A percentile compares a stretch with the other conserved stretches of the same genome.
Conservation (phyloP, 2,329 filamentous ascomycete species). For the Aphanocladium album region DNA sequence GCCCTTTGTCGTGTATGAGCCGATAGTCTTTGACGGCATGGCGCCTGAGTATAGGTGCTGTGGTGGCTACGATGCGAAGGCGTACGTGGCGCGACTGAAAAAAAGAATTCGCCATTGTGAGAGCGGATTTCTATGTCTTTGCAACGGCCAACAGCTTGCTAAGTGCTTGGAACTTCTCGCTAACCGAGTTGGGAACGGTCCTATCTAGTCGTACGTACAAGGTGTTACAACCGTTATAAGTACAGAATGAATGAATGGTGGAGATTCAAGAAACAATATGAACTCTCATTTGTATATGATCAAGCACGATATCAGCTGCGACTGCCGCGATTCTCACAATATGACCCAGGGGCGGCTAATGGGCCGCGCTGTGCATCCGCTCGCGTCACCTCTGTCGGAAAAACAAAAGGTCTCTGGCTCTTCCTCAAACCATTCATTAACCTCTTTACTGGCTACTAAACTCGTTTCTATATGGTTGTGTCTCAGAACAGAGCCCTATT, state of each 20-base stretch:
- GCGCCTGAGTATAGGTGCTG: neutral
- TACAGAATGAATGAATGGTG: neutral
- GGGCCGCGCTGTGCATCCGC: neutral
- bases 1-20: neutral
- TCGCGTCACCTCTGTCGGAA: no score
- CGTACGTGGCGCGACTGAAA: constrained; percentile 2
- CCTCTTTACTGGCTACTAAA: no score
- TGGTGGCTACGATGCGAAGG: neutral
- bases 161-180: neutral
- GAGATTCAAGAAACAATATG: neutral
- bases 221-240: neutral
- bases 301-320: neutral
- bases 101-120: constrained; percentile 11
- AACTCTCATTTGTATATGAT: neutral
- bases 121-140: constrained; percentile 16
- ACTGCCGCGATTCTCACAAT: neutral
- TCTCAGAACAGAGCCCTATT: no score
- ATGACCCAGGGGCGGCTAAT: neutral
- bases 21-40: neutral
- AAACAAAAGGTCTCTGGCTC: no score
- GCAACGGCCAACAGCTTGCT: constrained; percentile 7
- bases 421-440: no score
- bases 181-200: neutral
- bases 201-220: neutral
- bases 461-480: no score